Evolutionary conservation across 2,329 filamentous ascomycete species (phyloP), one percentile per base, ranked within the genome.

Genomic region (Pseudophaeomoniella oleicola): DNA sequence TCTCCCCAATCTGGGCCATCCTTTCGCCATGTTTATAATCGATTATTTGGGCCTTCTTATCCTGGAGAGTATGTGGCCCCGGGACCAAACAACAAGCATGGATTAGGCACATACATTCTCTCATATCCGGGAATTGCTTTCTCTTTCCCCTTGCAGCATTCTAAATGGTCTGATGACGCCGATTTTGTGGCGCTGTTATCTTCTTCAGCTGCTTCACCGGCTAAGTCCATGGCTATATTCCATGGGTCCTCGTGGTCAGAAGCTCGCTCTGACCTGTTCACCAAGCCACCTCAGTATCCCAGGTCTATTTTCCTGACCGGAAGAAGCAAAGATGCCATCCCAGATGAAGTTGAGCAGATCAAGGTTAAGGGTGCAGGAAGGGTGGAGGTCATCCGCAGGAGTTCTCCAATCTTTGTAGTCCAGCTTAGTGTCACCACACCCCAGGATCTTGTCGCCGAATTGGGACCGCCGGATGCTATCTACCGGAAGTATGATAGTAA

Each of bases 61-160:
- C 82, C 82, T 1, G 90, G 90, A 44, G 90, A 98, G 63, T 98
- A 88, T 51, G 70, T 94, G 27, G 71, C 79, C 5, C 75, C 83
- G 1, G 55, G 59, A 4, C 51, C 63, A 1, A 65, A 63, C 3
- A 60, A 66, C 22, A 62, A 65, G 30, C 66, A 67, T 9, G 64
- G 66, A 12, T 62, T 68, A 40, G 87, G 87, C 12, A 81, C 75
- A 15, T 98, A 96, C 52, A 77, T 94, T 19, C 65, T 98, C 19
- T 96, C 88, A 2, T 98, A 94, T 58, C 87, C 88, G 1, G 90
- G 90, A 0, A 77, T 98, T 18, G 85, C 88, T 0, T 94, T 96
- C 54, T 87, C 81, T 27, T 98, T 98, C 46, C 77, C 84, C 1
- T 65, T 96, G 18, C 70, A 78, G 35, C 64, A 72, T 39, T 76